phyloP scores from a whole-genome alignment of 1,284 basidiomycete genomes.

The Ustilago sp. region DNA sequence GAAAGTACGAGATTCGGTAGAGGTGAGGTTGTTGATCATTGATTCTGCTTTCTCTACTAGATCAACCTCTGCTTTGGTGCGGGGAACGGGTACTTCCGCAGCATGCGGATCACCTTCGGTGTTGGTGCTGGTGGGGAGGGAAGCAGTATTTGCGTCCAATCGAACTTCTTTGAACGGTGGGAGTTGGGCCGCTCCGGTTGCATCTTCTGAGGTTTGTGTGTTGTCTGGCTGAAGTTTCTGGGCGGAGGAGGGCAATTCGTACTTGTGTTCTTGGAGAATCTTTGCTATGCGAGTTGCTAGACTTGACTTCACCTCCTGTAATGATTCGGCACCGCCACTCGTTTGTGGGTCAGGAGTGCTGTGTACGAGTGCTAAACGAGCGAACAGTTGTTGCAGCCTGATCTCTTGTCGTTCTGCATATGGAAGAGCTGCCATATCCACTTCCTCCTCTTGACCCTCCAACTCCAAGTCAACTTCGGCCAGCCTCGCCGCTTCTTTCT shows the following conservation, averaged over 20 bases:
- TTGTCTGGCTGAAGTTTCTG: not conserved
- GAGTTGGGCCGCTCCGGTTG: not conserved
- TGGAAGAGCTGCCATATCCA: slow-evolving; percentile 28
- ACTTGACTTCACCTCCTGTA: slow-evolving; percentile 38
- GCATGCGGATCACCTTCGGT: not conserved
- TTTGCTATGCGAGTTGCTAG: slow-evolving; percentile 39
- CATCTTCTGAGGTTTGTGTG: not conserved
- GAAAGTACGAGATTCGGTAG: slow-evolving; percentile 22
- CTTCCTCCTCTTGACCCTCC: not conserved
- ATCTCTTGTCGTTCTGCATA: slow-evolving; percentile 42
- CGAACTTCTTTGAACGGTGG: slow-evolving; percentile 15
- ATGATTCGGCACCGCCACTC: slow-evolving; percentile 1
- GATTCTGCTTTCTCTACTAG: slow-evolving; percentile 28
- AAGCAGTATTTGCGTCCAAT: slow-evolving; percentile 17
- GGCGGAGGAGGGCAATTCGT: slow-evolving; percentile 19
- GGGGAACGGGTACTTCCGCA: not conserved
- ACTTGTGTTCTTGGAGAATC: slow-evolving; percentile 31
- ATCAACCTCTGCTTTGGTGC: not conserved
- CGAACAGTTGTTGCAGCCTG: slow-evolving; percentile 43
- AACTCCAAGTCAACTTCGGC: not conserved
- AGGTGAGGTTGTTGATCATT: slow-evolving; percentile 35
- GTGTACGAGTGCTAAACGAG: slow-evolving; percentile 39
- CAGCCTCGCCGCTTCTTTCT: not conserved
- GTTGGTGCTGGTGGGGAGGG: not conserved
- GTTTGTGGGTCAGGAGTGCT: not conserved